These are phyloP conservation scores for Jasminum sambac DNA, from an alignment of 257 asterid genomes.

Conservation along the genomic window DNA sequence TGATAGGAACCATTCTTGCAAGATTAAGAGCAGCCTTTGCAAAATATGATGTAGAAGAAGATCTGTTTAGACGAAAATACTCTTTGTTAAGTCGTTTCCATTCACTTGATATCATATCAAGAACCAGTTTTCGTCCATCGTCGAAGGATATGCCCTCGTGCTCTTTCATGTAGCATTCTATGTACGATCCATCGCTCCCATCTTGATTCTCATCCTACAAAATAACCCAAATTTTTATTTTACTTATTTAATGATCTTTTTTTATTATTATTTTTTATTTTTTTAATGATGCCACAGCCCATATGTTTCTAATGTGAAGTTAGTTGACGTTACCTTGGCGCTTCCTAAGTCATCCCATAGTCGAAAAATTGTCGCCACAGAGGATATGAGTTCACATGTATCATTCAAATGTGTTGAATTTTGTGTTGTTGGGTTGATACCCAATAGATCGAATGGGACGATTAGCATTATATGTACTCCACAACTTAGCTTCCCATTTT, in stretches of 20 bases:
- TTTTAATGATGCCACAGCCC: not conserved
- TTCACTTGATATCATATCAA: slow-evolving; percentile 23
- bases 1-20: too few species aligned
- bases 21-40: too few species aligned
- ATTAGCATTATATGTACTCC: slow-evolving; percentile 30
- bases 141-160: not conserved
- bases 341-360: slow-evolving; percentile 47
- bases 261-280: too few species aligned
- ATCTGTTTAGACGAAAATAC: slow-evolving; percentile 16
- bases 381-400: slow-evolving; percentile 20
- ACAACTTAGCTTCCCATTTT: slow-evolving; percentile 37
- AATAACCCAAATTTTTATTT: not conserved
- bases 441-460: slow-evolving; percentile 37
- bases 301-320: not conserved
- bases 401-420: slow-evolving; percentile 18
- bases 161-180: slow-evolving; percentile 34
- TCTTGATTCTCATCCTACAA: slow-evolving; percentile 41
- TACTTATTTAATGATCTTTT: not conserved
- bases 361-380: slow-evolving; percentile 39
- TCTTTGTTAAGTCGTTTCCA: slow-evolving; percentile 42
- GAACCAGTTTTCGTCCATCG: slow-evolving; percentile 24
- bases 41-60: not conserved
- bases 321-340: slow-evolving; percentile 29
- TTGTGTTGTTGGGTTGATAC: slow-evolving; percentile 8
- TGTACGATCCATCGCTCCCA: slow-evolving; percentile 35